phyloP scores from a whole-genome alignment of 2,329 filamentous ascomycete species.

The Cladosporium sp. region DNA sequence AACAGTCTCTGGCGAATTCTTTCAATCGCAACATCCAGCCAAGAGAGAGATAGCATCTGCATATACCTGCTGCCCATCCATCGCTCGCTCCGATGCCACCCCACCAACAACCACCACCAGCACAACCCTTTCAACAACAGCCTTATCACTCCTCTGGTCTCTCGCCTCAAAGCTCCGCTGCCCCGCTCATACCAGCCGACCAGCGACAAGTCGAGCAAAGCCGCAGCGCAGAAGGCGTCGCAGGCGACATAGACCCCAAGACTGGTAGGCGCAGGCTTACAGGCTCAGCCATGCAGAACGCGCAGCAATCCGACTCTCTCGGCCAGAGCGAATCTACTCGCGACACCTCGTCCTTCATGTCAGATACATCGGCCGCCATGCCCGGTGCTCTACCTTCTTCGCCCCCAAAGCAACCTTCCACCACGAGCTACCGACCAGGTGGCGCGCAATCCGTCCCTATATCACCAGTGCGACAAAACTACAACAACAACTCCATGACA shows the following conservation, averaged over 20 bases:
- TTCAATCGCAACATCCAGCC: neutral
- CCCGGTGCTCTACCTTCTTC: conserved; percentile 12
- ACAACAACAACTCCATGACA: conserved; percentile 25
- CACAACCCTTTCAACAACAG: neutral
- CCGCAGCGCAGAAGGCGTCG: neutral
- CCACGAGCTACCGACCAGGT: conserved; percentile 16
- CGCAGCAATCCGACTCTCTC: conserved; percentile 19
- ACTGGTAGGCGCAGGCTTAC: conserved; percentile 26
- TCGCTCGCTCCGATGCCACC: conserved; percentile 4
- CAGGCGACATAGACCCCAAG: conserved; percentile 23
- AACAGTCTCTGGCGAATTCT: conserved; percentile 1
- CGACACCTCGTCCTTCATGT: conserved; percentile 16
- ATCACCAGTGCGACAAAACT: conserved; percentile 30
- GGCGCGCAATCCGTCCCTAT: conserved; percentile 25
- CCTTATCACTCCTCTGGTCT: conserved; percentile 11
- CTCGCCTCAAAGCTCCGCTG: conserved; percentile 20
- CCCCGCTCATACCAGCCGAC: conserved; percentile 20
- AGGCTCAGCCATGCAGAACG: conserved; percentile 25
- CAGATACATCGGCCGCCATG: conserved; percentile 18
- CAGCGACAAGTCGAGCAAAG: conserved; percentile 8
- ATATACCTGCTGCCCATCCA: neutral
- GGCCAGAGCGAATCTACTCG: conserved; percentile 10
- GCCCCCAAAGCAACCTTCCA: neutral
- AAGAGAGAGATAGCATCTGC: neutral
- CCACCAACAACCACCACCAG: conserved; percentile 11